These are phyloP conservation scores for Periconia macrospinosa DNA, from an alignment of 2,329 filamentous ascomycete species.

Conservation along the genomic window DNA sequence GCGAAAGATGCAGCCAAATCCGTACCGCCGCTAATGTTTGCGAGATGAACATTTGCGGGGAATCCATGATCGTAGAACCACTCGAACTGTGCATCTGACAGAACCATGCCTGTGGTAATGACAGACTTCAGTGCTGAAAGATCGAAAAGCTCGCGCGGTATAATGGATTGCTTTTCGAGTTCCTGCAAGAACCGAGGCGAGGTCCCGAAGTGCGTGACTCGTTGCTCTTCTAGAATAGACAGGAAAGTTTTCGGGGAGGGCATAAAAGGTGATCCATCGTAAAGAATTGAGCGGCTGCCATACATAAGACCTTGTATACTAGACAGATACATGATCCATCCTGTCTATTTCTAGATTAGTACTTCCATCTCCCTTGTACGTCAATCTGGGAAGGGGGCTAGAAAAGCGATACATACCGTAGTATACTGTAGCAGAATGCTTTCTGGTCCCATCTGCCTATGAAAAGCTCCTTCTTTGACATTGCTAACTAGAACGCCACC, in stretches of 20 bases:
- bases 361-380: neutral
- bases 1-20: constrained; percentile 71
- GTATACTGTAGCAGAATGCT: constrained; percentile 61
- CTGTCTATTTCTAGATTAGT: constrained; percentile 23
- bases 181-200: constrained; percentile 79
- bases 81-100: constrained; percentile 74
- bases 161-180: constrained; percentile 64
- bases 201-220: constrained; percentile 72
- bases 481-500: constrained; percentile 65
- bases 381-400: too few relatives aligned
- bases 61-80: constrained; percentile 80
- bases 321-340: constrained; percentile 84
- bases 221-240: constrained; percentile 62
- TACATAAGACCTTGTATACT: constrained; percentile 61
- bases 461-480: constrained; percentile 63
- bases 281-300: constrained; percentile 68
- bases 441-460: constrained; percentile 50
- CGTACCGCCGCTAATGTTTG: constrained; percentile 76
- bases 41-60: constrained; percentile 65
- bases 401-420: constrained; percentile 39
- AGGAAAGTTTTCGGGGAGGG: constrained; percentile 68
- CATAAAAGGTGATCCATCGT: constrained; percentile 80
- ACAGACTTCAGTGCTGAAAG: constrained; percentile 64
- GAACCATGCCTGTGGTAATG: constrained; percentile 78
- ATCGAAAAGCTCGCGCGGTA: constrained; percentile 64